Conservation (phyloP, 176 grass and related monocot genomes). For the Aechmea fasciata region DNA sequence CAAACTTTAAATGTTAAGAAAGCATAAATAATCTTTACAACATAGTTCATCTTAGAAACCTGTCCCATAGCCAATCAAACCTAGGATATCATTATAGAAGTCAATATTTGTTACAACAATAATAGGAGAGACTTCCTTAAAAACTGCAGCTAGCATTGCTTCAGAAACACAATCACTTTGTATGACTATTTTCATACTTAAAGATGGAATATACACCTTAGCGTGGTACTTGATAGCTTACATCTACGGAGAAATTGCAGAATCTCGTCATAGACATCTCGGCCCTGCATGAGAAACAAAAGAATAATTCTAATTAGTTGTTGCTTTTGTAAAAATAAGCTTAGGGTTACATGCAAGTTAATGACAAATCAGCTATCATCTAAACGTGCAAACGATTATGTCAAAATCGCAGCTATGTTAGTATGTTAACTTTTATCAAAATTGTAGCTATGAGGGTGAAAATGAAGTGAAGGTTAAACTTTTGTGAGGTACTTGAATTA, state of each 20-base stretch:
- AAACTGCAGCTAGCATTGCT: not conserved
- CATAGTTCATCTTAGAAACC: not conserved
- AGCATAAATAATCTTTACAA: too few species aligned
- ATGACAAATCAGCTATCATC: not conserved
- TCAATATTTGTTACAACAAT: not conserved
- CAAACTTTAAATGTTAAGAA: too few species aligned
- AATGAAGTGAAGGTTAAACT: too few species aligned
- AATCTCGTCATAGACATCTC: constrained; percentile 83
- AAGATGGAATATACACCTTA: too few species aligned
- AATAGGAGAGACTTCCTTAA: not conserved
- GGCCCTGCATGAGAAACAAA: constrained; percentile 39
- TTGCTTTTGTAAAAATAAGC: not conserved
- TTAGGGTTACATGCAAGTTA: not conserved
- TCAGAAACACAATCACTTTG: too few species aligned
- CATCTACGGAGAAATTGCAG: too few species aligned
- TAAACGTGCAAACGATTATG: not conserved
- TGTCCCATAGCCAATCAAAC: not conserved
- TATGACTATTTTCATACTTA: too few species aligned
- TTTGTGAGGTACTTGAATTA: too few species aligned
- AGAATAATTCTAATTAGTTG: not conserved
- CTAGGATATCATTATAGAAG: too few species aligned
- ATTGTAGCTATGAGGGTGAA: too few species aligned
- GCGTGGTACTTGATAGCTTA: too few species aligned
- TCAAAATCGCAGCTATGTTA: not conserved
- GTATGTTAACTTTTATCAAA: too few species aligned